Evolutionary conservation across 208 protist species (phyloP), one percentile per base, ranked within the genome.

Genomic region (Acanthamoeba lenticulata): DNA sequence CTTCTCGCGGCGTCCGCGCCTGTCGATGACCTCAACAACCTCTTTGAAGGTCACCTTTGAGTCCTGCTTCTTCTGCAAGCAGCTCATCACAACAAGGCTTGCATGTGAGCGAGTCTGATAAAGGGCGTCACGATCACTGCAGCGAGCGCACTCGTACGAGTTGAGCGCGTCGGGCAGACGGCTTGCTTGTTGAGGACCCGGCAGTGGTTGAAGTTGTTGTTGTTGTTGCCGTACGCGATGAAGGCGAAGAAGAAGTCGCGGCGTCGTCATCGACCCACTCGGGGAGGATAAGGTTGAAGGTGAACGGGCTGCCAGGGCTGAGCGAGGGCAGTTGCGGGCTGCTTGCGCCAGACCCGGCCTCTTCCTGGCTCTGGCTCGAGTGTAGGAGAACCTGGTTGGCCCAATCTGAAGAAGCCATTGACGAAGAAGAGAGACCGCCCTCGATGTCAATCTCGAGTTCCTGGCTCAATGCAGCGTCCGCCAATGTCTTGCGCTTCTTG

Each of bases 281-380:
- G n/a, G 74, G 74, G 13, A 85, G 24, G 74, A 85, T 29, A 27
- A 85, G 47, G 74, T 55, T 85, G 74, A 85, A 85, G 74, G 42
- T 24, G 3, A 55, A 85, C 74, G 74, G 36, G 24, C 42, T 55
- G 38, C 38, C 0, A 13, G 36, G 42, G n/a, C 40, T 85, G 42
- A 85, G 74, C 9, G 36, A 45, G 15, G 40, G 74, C 74, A 42
- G 17, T 6, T 45, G 21, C 24, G 42, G 36, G 67, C 67, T 77
- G 49, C 19, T 19, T 9, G 19, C 49, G 9, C 49, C 34, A 36
- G 29, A 57, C 36, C 4, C 32, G 21, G 36, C 67, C 42, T 77
- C 74, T 32, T 79, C 69, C 74, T 85, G 74, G 19, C 32, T 34
- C 27, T 65, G 57, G 11, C 24, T 36, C 13, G 67, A 85, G 40